Evolutionary conservation across 2,329 filamentous ascomycete species (phyloP).

Genomic region (Daldinia sp.): DNA sequence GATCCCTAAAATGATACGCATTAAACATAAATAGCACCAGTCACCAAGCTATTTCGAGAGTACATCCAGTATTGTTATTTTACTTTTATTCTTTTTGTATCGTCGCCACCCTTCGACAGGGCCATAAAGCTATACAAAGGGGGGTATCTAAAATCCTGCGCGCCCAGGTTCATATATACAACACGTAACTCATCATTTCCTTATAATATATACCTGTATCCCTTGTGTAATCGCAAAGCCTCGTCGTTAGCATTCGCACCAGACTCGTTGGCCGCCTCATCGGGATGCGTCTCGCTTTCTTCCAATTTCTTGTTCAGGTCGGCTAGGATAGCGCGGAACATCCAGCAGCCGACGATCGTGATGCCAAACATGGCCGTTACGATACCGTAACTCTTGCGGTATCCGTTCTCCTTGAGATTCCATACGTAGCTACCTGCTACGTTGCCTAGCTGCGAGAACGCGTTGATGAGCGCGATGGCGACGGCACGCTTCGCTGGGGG

Average conservation of each 20-base stretch:
- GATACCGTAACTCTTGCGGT: conserved; percentile 70
- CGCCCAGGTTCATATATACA: not conserved
- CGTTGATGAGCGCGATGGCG: conserved; percentile 68
- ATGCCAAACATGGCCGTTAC: conserved; percentile 71
- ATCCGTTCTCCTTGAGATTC: conserved; percentile 66
- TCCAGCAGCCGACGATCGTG: conserved; percentile 61
- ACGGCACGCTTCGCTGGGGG: conserved; percentile 68
- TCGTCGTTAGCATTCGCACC: conserved; percentile 54
- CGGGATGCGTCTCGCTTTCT: conserved; percentile 49
- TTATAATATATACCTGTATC: conserved; percentile 58
- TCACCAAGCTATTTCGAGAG: not conserved
- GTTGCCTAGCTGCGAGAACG: conserved; percentile 65
- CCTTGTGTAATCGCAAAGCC: conserved; percentile 55
- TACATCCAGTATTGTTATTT: not conserved
- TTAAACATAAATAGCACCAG: no score
- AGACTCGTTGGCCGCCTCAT: conserved; percentile 53
- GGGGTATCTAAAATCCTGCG: conserved; percentile 24
- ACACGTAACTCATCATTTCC: conserved; percentile 5
- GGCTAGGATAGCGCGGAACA: conserved; percentile 57
- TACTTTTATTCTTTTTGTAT: not conserved
- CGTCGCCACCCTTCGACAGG: not conserved
- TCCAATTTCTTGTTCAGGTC: conserved; percentile 59
- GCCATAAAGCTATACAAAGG: not conserved
- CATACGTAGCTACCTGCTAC: conserved; percentile 71
- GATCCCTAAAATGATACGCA: no score